Conservation (phyloP, 768 basidiomycete genomes). For the Macrolepiota albuminosa region DNA sequence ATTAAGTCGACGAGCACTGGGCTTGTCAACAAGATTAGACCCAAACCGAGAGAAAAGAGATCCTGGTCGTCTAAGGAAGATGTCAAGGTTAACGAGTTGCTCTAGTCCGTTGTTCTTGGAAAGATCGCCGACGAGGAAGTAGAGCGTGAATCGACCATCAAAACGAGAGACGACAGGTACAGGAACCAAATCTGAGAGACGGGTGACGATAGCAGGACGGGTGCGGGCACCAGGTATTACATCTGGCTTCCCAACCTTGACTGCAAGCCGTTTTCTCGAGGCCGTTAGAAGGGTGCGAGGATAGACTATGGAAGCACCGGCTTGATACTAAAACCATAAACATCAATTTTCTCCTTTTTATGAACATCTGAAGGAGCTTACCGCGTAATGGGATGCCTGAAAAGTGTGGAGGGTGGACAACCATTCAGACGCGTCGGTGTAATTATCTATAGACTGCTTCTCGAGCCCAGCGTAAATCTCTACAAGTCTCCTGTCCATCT, state of each 20-base stretch:
- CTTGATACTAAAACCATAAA: constrained; percentile 9
- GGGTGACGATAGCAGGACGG: constrained; percentile 12
- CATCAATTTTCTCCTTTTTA: neutral
- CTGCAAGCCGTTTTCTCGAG: constrained; percentile 2
- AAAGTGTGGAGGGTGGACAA: constrained; percentile 10
- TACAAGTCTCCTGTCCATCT: constrained; percentile 13
- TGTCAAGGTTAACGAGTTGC: constrained; percentile 9
- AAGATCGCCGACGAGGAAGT: constrained; percentile 14
- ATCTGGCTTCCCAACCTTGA: constrained; percentile 12
- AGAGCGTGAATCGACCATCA: constrained; percentile 13
- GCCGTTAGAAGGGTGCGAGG: constrained; percentile 10
- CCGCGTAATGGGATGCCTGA: constrained; percentile 13
- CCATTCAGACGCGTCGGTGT: constrained; percentile 11
- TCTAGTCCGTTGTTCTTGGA: constrained; percentile 2
- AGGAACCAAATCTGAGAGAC: constrained; percentile 12
- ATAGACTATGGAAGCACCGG: constrained; percentile 14
- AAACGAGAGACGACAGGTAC: constrained; percentile 9
- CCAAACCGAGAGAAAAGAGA: constrained; percentile 14
- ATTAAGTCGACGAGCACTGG: constrained; percentile 1
- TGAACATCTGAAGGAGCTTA: neutral
- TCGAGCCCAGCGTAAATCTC: constrained; percentile 15
- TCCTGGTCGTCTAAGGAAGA: constrained; percentile 1
- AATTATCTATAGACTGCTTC: constrained; percentile 14
- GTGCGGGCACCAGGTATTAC: constrained; percentile 8
- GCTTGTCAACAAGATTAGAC: neutral